Percentiles rank a stretch among this genome's conserved stretches.
Evolutionary conservation across 2,329 filamentous ascomycete genomes (phyloP).

Genomic region (Conoideocrella luteorostrata): DNA sequence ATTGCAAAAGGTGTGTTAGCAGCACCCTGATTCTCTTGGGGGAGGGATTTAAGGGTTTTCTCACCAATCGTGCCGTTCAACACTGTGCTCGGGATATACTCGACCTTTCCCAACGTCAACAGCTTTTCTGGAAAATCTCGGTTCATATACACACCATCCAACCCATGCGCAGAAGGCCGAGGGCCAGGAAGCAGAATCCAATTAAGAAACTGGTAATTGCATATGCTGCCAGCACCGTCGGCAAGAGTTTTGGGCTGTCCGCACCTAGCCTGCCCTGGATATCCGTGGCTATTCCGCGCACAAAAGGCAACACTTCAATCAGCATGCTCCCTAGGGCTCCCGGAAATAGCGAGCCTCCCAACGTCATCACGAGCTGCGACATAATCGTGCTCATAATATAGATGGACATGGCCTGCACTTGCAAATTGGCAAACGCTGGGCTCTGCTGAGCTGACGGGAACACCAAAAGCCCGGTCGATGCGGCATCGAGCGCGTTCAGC

Average conservation of each 20-base stretch:
- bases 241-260: not conserved
- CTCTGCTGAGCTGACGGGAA: not conserved
- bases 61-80: constrained; percentile 1
- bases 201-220: not conserved
- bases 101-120: not conserved
- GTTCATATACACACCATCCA: not conserved
- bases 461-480: not conserved
- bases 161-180: not conserved
- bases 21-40: not conserved
- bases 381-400: constrained; percentile 1
- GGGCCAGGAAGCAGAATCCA: constrained; percentile 1
- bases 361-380: not conserved
- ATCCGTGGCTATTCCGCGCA: not conserved
- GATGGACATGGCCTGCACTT: constrained; percentile 2
- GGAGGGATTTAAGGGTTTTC: not conserved
- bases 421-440: not conserved
- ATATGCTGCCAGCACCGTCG: not conserved
- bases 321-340: not conserved
- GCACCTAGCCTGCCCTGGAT: not conserved
- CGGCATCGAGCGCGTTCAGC: not conserved
- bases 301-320: constrained; percentile 1
- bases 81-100: constrained; percentile 1
- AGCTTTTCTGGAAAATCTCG: not conserved
- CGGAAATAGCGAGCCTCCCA: not conserved
- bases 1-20: not conserved